These are phyloP conservation scores for Malassezia equina DNA, from an alignment of 1,284 basidiomycete genomes.

Conservation along the genomic window DNA sequence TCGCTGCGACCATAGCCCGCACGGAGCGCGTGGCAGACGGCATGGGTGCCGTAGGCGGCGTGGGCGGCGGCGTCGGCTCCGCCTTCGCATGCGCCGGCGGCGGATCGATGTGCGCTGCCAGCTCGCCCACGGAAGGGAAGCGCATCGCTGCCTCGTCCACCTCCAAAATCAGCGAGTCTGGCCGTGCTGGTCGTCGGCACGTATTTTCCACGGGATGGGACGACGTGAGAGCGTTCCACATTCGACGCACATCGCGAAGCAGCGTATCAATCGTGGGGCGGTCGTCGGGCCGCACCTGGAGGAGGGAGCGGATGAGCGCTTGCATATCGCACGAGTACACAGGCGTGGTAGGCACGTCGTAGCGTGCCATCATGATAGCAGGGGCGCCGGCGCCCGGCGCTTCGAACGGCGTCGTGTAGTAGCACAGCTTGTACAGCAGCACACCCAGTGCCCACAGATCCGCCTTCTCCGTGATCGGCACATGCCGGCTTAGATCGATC, in stretches of 20 bases:
- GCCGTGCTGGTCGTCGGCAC: neutral
- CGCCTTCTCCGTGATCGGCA: slow-evolving; percentile 80
- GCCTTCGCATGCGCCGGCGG: neutral
- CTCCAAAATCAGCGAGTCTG: slow-evolving; percentile 3
- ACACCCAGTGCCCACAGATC: slow-evolving; percentile 71
- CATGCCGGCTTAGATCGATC: slow-evolving; percentile 77
- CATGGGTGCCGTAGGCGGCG: too few species aligned
- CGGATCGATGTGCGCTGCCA: neutral
- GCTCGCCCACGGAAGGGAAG: slow-evolving; percentile 7
- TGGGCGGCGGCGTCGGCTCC: neutral
- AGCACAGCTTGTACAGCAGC: slow-evolving; percentile 73
- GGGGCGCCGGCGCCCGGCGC: slow-evolving; percentile 70
- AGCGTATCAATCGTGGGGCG: slow-evolving; percentile 4
- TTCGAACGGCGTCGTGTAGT: slow-evolving; percentile 90
- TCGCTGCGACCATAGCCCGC: neutral
- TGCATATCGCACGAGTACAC: slow-evolving; percentile 80
- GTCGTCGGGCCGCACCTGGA: neutral
- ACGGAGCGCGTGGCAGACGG: neutral
- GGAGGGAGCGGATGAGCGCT: slow-evolving; percentile 58
- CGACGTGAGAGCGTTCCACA: neutral
- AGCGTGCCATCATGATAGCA: slow-evolving; percentile 92
- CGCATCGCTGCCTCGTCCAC: slow-evolving; percentile 1
- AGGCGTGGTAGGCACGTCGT: slow-evolving; percentile 60
- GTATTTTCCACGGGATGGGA: neutral
- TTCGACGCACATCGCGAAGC: neutral